phyloP scores from a whole-genome alignment of 202 grass and related monocot genomes.

The Bolboschoenoplectus hybrid region DNA sequence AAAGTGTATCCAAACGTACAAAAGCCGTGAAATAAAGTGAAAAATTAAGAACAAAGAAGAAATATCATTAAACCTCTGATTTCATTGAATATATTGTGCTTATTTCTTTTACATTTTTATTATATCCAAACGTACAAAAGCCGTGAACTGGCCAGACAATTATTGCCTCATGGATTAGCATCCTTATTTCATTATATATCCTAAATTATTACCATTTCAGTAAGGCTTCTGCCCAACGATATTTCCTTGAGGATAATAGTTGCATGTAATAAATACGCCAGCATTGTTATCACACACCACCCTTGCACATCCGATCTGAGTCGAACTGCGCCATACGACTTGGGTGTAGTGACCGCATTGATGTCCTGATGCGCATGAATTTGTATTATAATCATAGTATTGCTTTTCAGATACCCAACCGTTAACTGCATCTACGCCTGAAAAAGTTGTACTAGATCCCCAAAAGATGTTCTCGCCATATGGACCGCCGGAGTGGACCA shows the following conservation, averaged over 20 bases:
- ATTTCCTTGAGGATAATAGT: conserved; percentile 59
- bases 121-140: conserved; percentile 11
- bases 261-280: conserved; percentile 61
- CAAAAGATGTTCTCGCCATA: conserved; percentile 72
- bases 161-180: background rate
- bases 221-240: conserved; percentile 42
- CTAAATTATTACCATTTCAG: conserved; percentile 17
- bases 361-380: conserved; percentile 43
- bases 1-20: background rate
- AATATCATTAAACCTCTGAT: background rate
- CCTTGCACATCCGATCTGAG: conserved; percentile 49
- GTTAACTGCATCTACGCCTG: conserved; percentile 38
- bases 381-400: conserved; percentile 52
- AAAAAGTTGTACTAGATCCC: conserved; percentile 28
- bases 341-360: conserved; percentile 62
- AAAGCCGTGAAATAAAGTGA: background rate
- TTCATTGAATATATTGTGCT: background rate
- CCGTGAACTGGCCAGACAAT: background rate
- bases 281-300: conserved; percentile 42
- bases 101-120: background rate
- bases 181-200: background rate
- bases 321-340: conserved; percentile 64
- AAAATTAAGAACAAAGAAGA: background rate
- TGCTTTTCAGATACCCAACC: conserved; percentile 47
- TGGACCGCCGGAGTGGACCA: conserved; percentile 51